phyloP scores from a whole-genome alignment of 2,329 filamentous ascomycete species.

The Mycosphaerelloides madeirae region DNA sequence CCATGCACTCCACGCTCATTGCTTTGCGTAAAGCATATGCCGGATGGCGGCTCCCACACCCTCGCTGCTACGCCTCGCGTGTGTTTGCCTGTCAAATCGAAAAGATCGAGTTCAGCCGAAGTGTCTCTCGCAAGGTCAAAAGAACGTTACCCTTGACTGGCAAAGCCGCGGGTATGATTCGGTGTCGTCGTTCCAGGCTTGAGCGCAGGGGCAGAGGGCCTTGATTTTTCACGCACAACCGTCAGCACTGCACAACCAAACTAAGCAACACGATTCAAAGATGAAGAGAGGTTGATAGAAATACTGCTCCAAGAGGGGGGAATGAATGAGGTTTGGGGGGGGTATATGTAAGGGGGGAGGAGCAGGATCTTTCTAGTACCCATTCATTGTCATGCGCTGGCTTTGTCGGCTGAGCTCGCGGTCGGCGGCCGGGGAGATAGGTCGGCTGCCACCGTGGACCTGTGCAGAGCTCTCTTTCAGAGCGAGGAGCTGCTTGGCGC shows the following conservation, averaged over 20 bases:
- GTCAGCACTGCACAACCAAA: slow-evolving; percentile 13
- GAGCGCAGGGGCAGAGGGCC: slow-evolving; percentile 3
- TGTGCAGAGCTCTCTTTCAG: slow-evolving; percentile 97
- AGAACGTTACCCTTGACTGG: slow-evolving; percentile 10
- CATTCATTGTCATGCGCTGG: slow-evolving; percentile 97
- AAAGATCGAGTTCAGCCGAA: slow-evolving; percentile 1
- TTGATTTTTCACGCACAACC: slow-evolving; percentile 1
- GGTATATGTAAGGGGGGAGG: slow-evolving; percentile 15
- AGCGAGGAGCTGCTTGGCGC: slow-evolving; percentile 94
- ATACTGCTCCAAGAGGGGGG: slow-evolving; percentile 15
- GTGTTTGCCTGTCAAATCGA: not conserved
- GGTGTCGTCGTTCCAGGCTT: slow-evolving; percentile 3
- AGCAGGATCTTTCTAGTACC: slow-evolving; percentile 62
- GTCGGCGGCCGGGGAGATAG: slow-evolving; percentile 92
- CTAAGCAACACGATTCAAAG: slow-evolving; percentile 4
- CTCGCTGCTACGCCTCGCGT: slow-evolving; percentile 4
- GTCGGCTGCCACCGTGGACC: slow-evolving; percentile 62
- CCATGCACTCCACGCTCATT: not conserved
- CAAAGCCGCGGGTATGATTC: slow-evolving; percentile 11
- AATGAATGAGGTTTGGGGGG: slow-evolving; percentile 7
- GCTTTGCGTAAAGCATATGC: not conserved
- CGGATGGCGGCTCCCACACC: not conserved
- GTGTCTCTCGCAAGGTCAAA: not conserved
- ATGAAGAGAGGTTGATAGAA: slow-evolving; percentile 18
- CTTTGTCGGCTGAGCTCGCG: slow-evolving; percentile 95